Conservation (phyloP, 2,329 filamentous ascomycete species). For the Ophiosphaerella korrae region DNA sequence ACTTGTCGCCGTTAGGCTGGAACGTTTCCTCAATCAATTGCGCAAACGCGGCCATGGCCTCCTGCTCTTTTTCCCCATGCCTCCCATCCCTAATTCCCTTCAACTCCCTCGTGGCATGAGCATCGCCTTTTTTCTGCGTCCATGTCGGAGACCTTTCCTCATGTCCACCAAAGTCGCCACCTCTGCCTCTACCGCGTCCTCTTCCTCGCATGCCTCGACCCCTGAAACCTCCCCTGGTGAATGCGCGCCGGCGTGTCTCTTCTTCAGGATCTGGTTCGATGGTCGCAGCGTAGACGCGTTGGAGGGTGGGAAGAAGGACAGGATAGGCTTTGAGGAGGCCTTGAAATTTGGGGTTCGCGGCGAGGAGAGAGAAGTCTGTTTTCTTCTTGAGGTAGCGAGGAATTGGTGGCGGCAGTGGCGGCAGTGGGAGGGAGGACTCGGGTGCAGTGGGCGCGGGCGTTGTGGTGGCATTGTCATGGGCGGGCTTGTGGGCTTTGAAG, state of each 20-base stretch:
- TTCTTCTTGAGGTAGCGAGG: constrained; percentile 40
- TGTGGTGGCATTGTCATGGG: constrained; percentile 15
- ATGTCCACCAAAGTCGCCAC: constrained; percentile 16
- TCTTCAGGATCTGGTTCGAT: constrained; percentile 40
- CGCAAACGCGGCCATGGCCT: constrained; percentile 51
- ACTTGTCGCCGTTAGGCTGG: constrained; percentile 10
- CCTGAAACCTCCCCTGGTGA: constrained; percentile 19
- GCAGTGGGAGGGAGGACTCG: constrained; percentile 25
- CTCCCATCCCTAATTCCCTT: constrained; percentile 32
- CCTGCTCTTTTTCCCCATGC: constrained; percentile 39
- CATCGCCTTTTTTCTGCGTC: constrained; percentile 40
- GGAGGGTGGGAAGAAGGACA: constrained; percentile 28
- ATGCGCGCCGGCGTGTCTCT: constrained; percentile 17
- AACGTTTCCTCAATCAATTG: constrained; percentile 33
- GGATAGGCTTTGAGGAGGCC: constrained; percentile 35
- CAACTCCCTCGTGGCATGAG: constrained; percentile 35
- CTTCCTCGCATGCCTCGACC: constrained; percentile 21
- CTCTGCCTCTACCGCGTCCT: constrained; percentile 22
- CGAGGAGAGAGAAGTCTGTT: constrained; percentile 38
- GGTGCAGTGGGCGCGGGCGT: constrained; percentile 6
- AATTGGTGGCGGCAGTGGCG: constrained; percentile 31
- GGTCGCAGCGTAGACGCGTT: constrained; percentile 41
- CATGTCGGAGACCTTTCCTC: constrained; percentile 15
- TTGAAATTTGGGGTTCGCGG: constrained; percentile 34
- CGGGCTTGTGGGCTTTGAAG: constrained; percentile 40